Evolutionary conservation across 345 rosid species (phyloP).

Genomic region (Hibiscus syriacus): DNA sequence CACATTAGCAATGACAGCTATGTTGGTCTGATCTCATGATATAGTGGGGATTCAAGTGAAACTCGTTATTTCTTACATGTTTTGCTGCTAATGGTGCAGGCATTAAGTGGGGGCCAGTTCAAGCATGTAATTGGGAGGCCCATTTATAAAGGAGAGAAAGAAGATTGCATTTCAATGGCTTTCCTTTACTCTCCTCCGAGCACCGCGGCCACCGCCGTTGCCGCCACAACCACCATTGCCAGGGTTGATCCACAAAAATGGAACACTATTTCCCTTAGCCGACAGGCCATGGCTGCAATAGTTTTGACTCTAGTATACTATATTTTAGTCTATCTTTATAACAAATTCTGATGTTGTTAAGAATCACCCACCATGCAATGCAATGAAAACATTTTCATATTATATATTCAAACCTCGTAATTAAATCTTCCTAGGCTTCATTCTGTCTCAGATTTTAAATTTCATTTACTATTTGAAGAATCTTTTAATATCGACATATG

Average conservation of each 20-base stretch:
- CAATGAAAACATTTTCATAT: background rate
- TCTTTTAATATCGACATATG: too few relatives aligned
- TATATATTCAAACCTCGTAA: too few relatives aligned
- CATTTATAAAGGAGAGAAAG: conserved; percentile 28
- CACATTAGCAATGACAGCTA: background rate
- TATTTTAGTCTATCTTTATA: conserved; percentile 27
- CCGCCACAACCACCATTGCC: background rate
- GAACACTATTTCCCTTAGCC: conserved; percentile 49
- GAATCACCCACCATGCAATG: background rate
- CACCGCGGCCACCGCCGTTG: background rate
- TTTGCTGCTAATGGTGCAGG: conserved; percentile 18
- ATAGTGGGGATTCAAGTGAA: too few relatives aligned
- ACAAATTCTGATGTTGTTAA: conserved; percentile 17
- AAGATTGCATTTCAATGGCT: conserved; percentile 49
- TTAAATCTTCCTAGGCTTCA: too few relatives aligned
- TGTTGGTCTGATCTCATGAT: conserved; percentile 2
- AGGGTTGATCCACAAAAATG: background rate
- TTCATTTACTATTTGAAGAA: too few relatives aligned
- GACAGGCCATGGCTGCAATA: conserved; percentile 45
- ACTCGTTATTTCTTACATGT: background rate
- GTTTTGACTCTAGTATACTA: conserved; percentile 45
- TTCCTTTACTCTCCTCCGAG: conserved; percentile 34
- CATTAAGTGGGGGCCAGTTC: conserved; percentile 43
- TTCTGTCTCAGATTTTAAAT: too few relatives aligned
- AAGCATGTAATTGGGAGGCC: conserved; percentile 66